Percentiles rank a stretch among this genome's conserved stretches.
Evolutionary conservation across 306 rosid species (phyloP).

Genomic region (Luffa aegyptiaca): DNA sequence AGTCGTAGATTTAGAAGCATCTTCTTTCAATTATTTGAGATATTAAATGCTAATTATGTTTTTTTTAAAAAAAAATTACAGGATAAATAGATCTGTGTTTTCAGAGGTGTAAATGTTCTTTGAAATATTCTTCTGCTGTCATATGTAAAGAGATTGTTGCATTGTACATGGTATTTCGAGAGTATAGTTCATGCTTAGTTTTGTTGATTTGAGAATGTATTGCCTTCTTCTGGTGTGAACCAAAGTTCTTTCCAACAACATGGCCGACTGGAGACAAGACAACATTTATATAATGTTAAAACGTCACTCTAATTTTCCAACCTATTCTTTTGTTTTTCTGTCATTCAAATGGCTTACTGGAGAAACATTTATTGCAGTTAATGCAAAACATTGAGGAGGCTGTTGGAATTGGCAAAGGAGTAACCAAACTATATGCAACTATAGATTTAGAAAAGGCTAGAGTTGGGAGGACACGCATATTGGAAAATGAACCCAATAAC

Average conservation of each 20-base stretch:
- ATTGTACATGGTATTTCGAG: not conserved
- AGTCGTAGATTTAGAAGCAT: not conserved
- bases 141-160: not conserved
- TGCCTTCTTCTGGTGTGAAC: not conserved
- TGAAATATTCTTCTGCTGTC: not conserved
- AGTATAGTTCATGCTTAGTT: not conserved
- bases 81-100: not conserved
- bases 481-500: conserved; percentile 43
- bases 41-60: not conserved
- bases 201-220: not conserved
- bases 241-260: not conserved
- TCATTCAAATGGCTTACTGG: conserved; percentile 1
- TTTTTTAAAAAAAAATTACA: not conserved
- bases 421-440: conserved; percentile 52
- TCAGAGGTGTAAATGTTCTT: not conserved
- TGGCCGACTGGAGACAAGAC: not conserved
- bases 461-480: conserved; percentile 61
- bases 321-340: not conserved
- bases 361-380: conserved; percentile 23
- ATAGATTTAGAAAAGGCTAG: conserved; percentile 75
- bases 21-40: not conserved
- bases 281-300: not conserved
- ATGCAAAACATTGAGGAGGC: conserved; percentile 44
- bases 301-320: not conserved
- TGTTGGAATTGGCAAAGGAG: conserved; percentile 59